phyloP scores from a whole-genome alignment of 768 basidiomycete genomes.

The Baorangia bicolor region DNA sequence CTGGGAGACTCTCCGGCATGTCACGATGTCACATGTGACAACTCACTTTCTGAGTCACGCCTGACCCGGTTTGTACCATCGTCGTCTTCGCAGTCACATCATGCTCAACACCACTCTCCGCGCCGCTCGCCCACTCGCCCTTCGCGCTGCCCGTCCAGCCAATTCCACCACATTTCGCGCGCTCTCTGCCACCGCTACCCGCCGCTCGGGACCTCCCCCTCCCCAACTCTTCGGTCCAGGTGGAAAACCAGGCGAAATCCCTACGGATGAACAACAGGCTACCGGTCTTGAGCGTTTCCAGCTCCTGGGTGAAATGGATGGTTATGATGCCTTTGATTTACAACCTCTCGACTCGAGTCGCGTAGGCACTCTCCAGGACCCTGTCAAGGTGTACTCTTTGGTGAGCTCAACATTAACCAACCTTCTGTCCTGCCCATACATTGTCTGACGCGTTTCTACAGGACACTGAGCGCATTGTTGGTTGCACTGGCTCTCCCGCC shows the following conservation, averaged over 20 bases:
- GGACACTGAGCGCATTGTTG: conserved; percentile 83
- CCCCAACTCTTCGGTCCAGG: conserved; percentile 73
- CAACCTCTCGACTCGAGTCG: conserved; percentile 81
- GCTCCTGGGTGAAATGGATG: conserved; percentile 83
- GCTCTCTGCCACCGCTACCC: conserved; percentile 56
- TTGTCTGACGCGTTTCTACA: conserved; percentile 29
- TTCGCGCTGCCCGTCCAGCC: conserved; percentile 19
- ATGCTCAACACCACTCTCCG: conserved; percentile 32
- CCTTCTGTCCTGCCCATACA: background rate
- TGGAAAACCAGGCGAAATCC: conserved; percentile 69
- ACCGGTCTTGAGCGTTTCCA: conserved; percentile 98
- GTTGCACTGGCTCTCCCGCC: conserved; percentile 92
- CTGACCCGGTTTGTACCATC: conserved; percentile 28
- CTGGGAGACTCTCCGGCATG: background rate
- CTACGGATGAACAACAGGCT: conserved; percentile 85
- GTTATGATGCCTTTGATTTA: conserved; percentile 87
- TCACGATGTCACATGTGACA: conserved; percentile 27
- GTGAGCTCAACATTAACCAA: conserved; percentile 46
- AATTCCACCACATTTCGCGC: conserved; percentile 43
- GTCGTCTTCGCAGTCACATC: conserved; percentile 7
- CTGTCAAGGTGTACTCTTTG: conserved; percentile 82
- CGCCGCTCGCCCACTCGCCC: conserved; percentile 26
- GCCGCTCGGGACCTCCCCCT: conserved; percentile 57
- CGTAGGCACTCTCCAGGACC: conserved; percentile 84
- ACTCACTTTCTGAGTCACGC: conserved; percentile 24